Evolutionary conservation across 306 rosid genomes (phyloP).

Genomic region (Abrus pulchellus): DNA sequence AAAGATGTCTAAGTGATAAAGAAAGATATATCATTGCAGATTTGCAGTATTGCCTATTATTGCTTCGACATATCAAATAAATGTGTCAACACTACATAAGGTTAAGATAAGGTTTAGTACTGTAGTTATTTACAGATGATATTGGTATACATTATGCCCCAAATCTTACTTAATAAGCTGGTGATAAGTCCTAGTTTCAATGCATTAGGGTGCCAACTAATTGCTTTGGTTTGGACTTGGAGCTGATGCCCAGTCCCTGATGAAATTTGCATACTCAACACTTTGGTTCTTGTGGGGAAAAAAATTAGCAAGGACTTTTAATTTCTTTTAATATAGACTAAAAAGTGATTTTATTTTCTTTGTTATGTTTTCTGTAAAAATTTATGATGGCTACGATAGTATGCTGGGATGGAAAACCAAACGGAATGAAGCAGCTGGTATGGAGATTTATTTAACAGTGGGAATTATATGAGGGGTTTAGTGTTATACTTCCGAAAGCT

Average conservation of each 20-base stretch:
- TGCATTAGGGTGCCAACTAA: slow-evolving; percentile 10
- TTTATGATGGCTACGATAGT: slow-evolving; percentile 6
- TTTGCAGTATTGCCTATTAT: background rate
- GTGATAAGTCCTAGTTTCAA: slow-evolving; percentile 31
- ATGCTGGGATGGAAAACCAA: slow-evolving; percentile 15
- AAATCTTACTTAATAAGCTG: slow-evolving; percentile 18
- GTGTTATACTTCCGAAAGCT: slow-evolving; percentile 32
- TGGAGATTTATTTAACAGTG: background rate
- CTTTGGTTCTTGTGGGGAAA: background rate
- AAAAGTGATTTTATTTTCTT: background rate
- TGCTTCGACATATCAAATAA: slow-evolving; percentile 3
- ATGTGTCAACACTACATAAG: background rate
- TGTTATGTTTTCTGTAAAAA: background rate
- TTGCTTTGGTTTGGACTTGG: slow-evolving; percentile 24
- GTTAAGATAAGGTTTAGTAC: background rate
- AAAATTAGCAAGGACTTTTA: background rate
- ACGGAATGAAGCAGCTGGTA: slow-evolving; percentile 32
- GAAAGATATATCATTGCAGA: background rate
- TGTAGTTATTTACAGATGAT: slow-evolving; percentile 1
- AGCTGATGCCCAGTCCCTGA: slow-evolving; percentile 12
- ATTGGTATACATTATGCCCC: background rate
- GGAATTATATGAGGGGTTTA: slow-evolving; percentile 11
- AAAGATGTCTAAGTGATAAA: background rate
- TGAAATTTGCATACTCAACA: slow-evolving; percentile 11
- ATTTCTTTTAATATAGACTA: background rate